Conservation (phyloP, 2,329 filamentous ascomycete genomes). For the Chrysoporthe deuterocubensis region DNA sequence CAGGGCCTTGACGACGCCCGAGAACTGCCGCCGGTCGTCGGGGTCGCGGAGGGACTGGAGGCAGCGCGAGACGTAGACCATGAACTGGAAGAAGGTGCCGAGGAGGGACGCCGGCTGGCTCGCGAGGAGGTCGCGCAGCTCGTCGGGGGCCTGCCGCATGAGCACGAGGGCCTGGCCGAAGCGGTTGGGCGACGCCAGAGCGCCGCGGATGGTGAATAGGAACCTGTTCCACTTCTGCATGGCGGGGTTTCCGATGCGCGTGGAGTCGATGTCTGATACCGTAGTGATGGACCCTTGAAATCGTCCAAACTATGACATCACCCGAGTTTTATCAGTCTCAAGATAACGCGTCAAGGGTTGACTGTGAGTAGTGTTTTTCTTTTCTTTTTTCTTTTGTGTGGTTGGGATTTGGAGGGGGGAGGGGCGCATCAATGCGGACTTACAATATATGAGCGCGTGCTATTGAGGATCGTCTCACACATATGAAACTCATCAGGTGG, state of each 20-base stretch:
- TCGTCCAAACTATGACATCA: conserved; percentile 1
- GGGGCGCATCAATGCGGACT: background rate
- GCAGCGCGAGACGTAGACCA: conserved; percentile 14
- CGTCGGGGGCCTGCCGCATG: conserved; percentile 22
- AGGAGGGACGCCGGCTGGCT: conserved; percentile 14
- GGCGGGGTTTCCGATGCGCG: background rate
- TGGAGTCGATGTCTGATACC: background rate
- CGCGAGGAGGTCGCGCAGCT: conserved; percentile 13
- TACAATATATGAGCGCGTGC: conserved; percentile 21
- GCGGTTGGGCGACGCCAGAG: conserved; percentile 3
- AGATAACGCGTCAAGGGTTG: background rate
- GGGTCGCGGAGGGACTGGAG: background rate
- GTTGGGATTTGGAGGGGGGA: too few relatives aligned
- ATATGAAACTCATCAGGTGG: conserved; percentile 22
- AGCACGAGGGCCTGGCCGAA: conserved; percentile 17
- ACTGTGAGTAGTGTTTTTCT: too few relatives aligned
- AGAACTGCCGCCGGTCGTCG: conserved; percentile 16
- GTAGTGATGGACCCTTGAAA: conserved; percentile 1
- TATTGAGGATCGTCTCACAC: conserved; percentile 18
- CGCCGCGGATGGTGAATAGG: conserved; percentile 10
- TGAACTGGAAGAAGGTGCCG: conserved; percentile 19
- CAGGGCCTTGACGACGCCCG: conserved; percentile 15
- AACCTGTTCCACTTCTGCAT: conserved; percentile 9
- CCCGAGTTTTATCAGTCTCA: background rate
- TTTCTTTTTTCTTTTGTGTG: too few relatives aligned